These are phyloP conservation scores for Usnea hakonensis DNA, from an alignment of 495 filamentous ascomycete species.

Conservation along the genomic window DNA sequence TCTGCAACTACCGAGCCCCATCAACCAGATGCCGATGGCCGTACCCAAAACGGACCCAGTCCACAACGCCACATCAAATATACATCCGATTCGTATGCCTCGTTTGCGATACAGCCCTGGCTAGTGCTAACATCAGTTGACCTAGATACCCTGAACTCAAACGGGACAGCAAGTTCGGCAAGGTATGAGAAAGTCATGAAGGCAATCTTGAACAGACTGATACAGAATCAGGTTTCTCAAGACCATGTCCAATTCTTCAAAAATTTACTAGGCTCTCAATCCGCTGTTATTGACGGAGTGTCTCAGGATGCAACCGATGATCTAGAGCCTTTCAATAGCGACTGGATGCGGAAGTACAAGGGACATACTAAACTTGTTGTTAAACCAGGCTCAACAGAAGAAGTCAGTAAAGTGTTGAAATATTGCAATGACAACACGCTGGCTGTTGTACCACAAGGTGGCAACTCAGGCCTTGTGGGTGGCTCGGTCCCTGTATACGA, in stretches of 20 bases:
- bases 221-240: slow-evolving; percentile 42
- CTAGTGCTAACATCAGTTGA: slow-evolving; percentile 11
- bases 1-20: slow-evolving; percentile 37
- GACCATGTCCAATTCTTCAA: slow-evolving; percentile 80
- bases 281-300: slow-evolving; percentile 78
- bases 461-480: slow-evolving; percentile 91
- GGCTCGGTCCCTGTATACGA: slow-evolving; percentile 95
- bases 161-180: slow-evolving; percentile 63
- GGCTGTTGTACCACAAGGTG: slow-evolving; percentile 95
- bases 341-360: slow-evolving; percentile 99
- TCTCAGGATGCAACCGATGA: slow-evolving; percentile 65
- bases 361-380: slow-evolving; percentile 82
- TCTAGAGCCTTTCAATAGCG: slow-evolving; percentile 85
- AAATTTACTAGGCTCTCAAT: slow-evolving; percentile 60
- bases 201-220: slow-evolving; percentile 4
- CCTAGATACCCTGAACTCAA: slow-evolving; percentile 69
- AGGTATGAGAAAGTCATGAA: slow-evolving; percentile 25
- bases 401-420: slow-evolving; percentile 79
- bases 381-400: slow-evolving; percentile 70
- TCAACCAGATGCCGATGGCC: slow-evolving; percentile 28
- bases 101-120: background rate
- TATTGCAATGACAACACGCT: slow-evolving; percentile 90
- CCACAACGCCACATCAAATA: slow-evolving; percentile 53
- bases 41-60: slow-evolving; percentile 25
- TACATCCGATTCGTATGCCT: slow-evolving; percentile 62